These are phyloP conservation scores for Populus trichocarpa DNA, from an alignment of 441 rosid species.

Conservation along the genomic window DNA sequence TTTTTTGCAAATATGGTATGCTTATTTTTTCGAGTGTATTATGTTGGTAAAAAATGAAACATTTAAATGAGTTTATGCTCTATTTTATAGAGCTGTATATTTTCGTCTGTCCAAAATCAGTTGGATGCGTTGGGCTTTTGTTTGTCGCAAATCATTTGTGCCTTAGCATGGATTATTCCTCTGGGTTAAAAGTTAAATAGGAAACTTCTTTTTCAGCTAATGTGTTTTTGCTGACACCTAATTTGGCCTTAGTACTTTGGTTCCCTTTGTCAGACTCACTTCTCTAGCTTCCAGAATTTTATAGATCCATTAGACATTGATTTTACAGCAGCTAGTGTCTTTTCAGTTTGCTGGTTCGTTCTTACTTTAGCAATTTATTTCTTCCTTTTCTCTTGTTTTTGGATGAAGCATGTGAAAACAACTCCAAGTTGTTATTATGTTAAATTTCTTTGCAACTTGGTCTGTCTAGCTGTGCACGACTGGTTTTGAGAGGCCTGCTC, in stretches of 20 bases:
- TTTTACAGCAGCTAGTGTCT: background rate
- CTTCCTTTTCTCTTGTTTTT: background rate
- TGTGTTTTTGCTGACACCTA: background rate
- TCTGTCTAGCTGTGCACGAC: background rate
- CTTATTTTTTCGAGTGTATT: background rate
- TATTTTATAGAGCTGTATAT: background rate
- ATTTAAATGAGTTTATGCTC: background rate
- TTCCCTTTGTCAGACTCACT: background rate
- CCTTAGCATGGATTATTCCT: background rate
- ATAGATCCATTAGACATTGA: background rate
- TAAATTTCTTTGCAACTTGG: background rate
- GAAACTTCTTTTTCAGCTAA: background rate
- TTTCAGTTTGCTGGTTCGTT: background rate
- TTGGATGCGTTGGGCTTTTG: background rate
- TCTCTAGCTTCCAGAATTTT: background rate
- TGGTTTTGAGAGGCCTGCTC: background rate
- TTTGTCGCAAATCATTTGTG: background rate
- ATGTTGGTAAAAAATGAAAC: background rate
- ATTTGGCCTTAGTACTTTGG: background rate
- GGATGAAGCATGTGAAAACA: background rate
- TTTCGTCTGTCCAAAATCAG: background rate
- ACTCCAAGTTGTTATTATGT: background rate
- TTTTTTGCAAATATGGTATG: slow-evolving; percentile 91
- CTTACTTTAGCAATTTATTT: background rate
- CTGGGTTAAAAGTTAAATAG: background rate